Base-by-base conservation (phyloP, 371 early-diverging fungal species). In the Mortierella sp. region DNA sequence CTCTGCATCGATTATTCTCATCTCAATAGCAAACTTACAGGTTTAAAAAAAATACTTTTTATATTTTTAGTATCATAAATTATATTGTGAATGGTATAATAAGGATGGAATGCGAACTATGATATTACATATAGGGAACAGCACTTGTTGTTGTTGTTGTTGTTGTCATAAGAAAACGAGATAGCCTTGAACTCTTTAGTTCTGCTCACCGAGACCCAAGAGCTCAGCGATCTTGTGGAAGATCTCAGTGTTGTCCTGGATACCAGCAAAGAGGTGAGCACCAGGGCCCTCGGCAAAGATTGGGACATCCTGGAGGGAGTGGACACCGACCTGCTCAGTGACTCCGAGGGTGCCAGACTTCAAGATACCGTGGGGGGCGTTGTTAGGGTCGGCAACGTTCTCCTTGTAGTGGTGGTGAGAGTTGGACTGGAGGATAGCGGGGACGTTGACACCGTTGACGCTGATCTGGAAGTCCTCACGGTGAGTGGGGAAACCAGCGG, bases 221-320 rank as follows among this genome's bases (percentile, higher is more conserved):
- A 79, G 84, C 62, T 88, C 73, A 35, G 91, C 77, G 81, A 90
- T 84, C 78, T 88, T 87, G 74, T 87, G 90, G 84, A 87, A 91
- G 63, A 91, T 68, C 69, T 89, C 87, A 77, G 89, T 89, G 83
- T 90, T 89, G 69, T 91, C 91, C 72, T 87, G 84, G 11, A 88
- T 86, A 64, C 86, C 88, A 66, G 85, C 84, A 69, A 91, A 91
- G 10, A 88, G 68, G 20, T 88, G 73, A 32, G 90, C 76, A 14
- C 90, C 86, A 72, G 91, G 91, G 24, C 87, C 86, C 54, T 85
- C 74, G 47, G 89, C 84, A 72, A 88, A 91, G 62, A 90, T 69
- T 60, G 88, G 87, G 37, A 91, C 91, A 80, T 90, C 90, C 75
- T 87, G 85, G 83, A 90, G 84, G 22, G 90, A 88, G 78, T 91